These are phyloP conservation scores for Conringia planisiliqua DNA, from an alignment of 345 rosid genomes.

Conservation along the genomic window DNA sequence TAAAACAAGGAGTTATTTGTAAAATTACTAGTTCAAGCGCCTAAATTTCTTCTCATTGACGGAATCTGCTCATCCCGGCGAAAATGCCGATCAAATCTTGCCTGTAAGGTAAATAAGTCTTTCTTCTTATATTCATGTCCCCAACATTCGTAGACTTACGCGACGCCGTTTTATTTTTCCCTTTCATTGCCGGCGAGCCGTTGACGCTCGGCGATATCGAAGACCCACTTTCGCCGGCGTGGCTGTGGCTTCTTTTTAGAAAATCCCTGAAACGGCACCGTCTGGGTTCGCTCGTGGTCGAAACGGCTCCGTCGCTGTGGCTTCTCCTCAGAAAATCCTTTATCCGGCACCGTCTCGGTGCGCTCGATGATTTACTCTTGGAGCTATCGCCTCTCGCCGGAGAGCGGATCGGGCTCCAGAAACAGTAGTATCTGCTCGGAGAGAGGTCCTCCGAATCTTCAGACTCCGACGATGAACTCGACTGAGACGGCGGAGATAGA, in stretches of 20 bases:
- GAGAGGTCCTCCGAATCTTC: background rate
- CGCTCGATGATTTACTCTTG: conserved; percentile 11
- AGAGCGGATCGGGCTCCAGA: conserved; percentile 27
- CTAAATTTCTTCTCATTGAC: background rate
- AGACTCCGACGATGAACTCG: conserved; percentile 24
- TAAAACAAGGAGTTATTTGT: background rate
- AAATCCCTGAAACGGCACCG: conserved; percentile 24
- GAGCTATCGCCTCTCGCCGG: conserved; percentile 12
- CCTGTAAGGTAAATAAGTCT: conserved; percentile 32
- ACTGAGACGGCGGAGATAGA: conserved; percentile 14
- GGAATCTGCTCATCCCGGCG: conserved; percentile 24
- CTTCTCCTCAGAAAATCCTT: conserved; percentile 26
- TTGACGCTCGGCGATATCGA: background rate
- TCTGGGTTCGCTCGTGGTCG: background rate
- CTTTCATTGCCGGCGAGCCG: background rate
- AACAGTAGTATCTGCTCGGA: conserved; percentile 5
- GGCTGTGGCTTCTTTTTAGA: conserved; percentile 23
- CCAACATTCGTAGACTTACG: background rate
- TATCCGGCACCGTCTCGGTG: conserved; percentile 1
- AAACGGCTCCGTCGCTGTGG: conserved; percentile 25
- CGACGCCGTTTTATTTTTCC: background rate
- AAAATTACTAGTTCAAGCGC: background rate
- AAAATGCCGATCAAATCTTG: conserved; percentile 36
- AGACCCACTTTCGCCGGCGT: background rate
- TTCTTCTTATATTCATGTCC: conserved; percentile 22